phyloP scores from a whole-genome alignment of 1,284 basidiomycete species.

The Melanopsichium pennsylvanicum region DNA sequence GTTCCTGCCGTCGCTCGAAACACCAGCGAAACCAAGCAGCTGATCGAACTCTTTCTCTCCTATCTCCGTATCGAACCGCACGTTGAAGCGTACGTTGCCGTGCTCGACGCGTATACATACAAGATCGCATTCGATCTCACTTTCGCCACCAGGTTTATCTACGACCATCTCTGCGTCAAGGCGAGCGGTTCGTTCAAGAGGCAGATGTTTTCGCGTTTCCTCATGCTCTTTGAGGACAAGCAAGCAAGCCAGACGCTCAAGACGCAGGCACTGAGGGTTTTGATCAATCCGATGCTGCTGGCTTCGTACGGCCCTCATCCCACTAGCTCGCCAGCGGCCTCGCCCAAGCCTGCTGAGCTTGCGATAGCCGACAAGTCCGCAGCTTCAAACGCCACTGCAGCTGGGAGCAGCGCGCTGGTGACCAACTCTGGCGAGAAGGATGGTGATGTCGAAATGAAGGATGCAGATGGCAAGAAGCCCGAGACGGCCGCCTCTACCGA shows the following conservation, averaged over 20 bases:
- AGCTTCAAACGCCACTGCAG: not conserved
- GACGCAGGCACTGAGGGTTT: conserved; percentile 82
- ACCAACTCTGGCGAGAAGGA: no score
- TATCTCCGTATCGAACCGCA: conserved; percentile 73
- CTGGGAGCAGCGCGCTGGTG: conserved; percentile 32
- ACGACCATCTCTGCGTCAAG: conserved; percentile 78
- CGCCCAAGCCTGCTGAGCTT: conserved; percentile 12
- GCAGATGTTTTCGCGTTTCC: conserved; percentile 83
- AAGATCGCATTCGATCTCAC: conserved; percentile 83
- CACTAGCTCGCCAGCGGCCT: conserved; percentile 17
- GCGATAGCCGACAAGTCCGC: conserved; percentile 4
- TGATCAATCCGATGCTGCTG: conserved; percentile 87
- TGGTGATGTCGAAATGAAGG: conserved; percentile 64
- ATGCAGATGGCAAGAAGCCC: conserved; percentile 18
- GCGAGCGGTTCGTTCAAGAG: conserved; percentile 75
- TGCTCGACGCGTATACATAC: conserved; percentile 83
- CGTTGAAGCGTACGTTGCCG: conserved; percentile 87
- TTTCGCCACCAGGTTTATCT: conserved; percentile 84
- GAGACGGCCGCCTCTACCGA: conserved; percentile 5
- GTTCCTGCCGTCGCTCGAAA: conserved; percentile 9
- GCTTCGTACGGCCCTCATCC: conserved; percentile 71
- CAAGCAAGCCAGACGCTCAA: conserved; percentile 80
- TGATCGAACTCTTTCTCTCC: conserved; percentile 71
- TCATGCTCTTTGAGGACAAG: conserved; percentile 80
- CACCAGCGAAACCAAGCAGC: conserved; percentile 74